phyloP scores from a whole-genome alignment of 2,329 filamentous ascomycete genomes.

The Epichloe festucae region DNA sequence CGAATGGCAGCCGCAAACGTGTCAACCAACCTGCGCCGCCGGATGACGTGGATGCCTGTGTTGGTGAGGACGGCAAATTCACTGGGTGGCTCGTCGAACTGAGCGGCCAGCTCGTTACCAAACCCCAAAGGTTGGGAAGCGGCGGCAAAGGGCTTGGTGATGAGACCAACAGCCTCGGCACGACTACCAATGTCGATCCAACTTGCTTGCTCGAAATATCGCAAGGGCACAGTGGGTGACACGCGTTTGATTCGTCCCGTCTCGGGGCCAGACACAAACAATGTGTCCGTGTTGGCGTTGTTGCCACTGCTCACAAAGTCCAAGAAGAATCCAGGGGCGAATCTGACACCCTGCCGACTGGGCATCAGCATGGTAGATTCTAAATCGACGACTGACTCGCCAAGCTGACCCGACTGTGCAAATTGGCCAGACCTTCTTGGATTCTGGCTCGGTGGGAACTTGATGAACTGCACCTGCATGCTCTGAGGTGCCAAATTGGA shows the following conservation, averaged over 20 bases:
- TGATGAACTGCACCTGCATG: slow-evolving; percentile 96
- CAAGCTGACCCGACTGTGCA: slow-evolving; percentile 8
- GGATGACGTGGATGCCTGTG: slow-evolving; percentile 75
- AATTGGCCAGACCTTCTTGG: slow-evolving; percentile 18
- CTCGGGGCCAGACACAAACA: slow-evolving; percentile 83
- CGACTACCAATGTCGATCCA: slow-evolving; percentile 64
- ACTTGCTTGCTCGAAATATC: slow-evolving; percentile 66
- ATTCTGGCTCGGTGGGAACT: slow-evolving; percentile 58
- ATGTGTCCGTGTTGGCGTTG: slow-evolving; percentile 45
- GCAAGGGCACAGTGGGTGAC: slow-evolving; percentile 36
- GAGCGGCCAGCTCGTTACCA: slow-evolving; percentile 91
- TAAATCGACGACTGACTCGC: slow-evolving; percentile 31
- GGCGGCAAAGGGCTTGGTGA: slow-evolving; percentile 60
- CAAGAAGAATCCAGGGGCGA: slow-evolving; percentile 82
- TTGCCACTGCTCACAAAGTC: slow-evolving; percentile 61
- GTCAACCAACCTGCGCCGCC: slow-evolving; percentile 75
- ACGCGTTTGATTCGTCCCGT: slow-evolving; percentile 66
- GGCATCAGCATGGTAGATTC: slow-evolving; percentile 35
- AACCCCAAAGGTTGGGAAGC: slow-evolving; percentile 61
- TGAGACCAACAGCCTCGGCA: slow-evolving; percentile 66
- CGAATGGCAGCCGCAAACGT: slow-evolving; percentile 77
- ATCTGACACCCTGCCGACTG: slow-evolving; percentile 45
- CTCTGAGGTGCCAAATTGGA: slow-evolving; percentile 64
- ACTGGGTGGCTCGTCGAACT: slow-evolving; percentile 70
- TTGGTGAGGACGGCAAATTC: slow-evolving; percentile 90